These are phyloP conservation scores for Aschersonia sp. DNA, from an alignment of 2,329 filamentous ascomycete species.

Conservation along the genomic window DNA sequence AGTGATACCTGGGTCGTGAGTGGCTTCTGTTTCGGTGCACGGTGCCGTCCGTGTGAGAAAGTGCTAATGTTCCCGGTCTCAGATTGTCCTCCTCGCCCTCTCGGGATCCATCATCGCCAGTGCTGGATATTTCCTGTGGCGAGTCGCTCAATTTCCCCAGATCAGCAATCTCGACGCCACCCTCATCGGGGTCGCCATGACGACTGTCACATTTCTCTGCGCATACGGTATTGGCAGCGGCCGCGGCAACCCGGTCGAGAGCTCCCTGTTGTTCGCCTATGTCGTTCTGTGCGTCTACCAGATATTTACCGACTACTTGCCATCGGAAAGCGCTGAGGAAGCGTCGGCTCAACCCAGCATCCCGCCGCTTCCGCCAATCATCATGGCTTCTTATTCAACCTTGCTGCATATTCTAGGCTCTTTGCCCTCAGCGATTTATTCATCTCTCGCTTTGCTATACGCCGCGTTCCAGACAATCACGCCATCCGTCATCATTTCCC, in stretches of 20 bases:
- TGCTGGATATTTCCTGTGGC: constrained; percentile 91
- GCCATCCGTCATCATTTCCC: constrained; percentile 86
- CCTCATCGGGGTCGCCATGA: constrained; percentile 83
- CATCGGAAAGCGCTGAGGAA: constrained; percentile 47
- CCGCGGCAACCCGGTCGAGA: constrained; percentile 88
- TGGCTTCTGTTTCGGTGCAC: constrained; percentile 6
- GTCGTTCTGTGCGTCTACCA: constrained; percentile 98
- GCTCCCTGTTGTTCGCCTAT: constrained; percentile 89
- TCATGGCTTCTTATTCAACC: constrained; percentile 96
- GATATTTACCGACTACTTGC: constrained; percentile 96
- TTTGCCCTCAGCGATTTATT: constrained; percentile 71
- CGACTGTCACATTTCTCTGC: constrained; percentile 82
- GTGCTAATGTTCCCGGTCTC: constrained; percentile 2
- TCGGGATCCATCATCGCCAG: constrained; percentile 87
- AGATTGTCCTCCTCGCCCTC: constrained; percentile 79
- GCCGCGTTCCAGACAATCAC: constrained; percentile 93
- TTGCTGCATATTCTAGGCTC: constrained; percentile 70
- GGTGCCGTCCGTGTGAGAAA: neutral
- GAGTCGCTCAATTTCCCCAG: constrained; percentile 83
- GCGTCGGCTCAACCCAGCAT: constrained; percentile 62
- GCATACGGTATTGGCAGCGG: constrained; percentile 90
- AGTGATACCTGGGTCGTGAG: constrained; percentile 94
- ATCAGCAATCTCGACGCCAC: constrained; percentile 86
- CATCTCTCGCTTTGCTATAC: constrained; percentile 71
- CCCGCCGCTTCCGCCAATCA: constrained; percentile 88